Base-by-base conservation (phyloP, 768 basidiomycete species). In the Brasilioporus rufonigricans region DNA sequence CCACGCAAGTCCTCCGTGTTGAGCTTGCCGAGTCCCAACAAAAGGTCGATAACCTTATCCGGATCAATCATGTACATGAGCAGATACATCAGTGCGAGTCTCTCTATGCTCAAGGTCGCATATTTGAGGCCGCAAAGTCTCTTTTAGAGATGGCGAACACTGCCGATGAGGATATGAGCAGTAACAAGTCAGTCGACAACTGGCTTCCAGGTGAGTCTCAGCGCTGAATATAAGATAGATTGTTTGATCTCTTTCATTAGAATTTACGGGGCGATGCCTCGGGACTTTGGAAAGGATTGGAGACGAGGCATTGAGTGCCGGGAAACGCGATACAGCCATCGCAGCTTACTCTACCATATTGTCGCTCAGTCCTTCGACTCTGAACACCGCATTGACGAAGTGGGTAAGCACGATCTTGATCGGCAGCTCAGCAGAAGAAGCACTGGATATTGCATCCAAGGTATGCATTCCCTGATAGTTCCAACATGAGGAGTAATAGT, bases 11-110 rank as follows among this genome's bases (percentile, higher is more conserved):
- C n/a, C 47, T 48, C 11, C 18, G 18, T 11, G 10, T 26, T 8
- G 23, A 48, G 12, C 47, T 48, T 24, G 16, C 3, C 24, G 47
- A 19, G 2, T 35, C 24, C 5, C 47, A 19, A 1, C 5, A 16
- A 9, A 33, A 19, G 3, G 13, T 29, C 5, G 29, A 45, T 29
- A 14, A 5, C 9, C 44, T 45, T n/a, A 3, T 19, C 3, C 19
- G 10, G 2, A 16, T n/a, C 13, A 23, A 7, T 12, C 29, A 6
- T 2, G 21, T 13, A 9, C 31, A 32, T 8, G 31, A 44, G 18
- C 44, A n/a, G 44, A 44, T 44, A 10, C 32, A 52, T n/a, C 48
- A 39, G 0, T 59, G 61, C 2, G 50, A 63, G 33, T 3, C 19
- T 1, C 21, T 59, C 21, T 63, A 29, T 44, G 11, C 40, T 0